Conservation (phyloP, 2,329 filamentous ascomycete species). For the Fusarium floridanum region DNA sequence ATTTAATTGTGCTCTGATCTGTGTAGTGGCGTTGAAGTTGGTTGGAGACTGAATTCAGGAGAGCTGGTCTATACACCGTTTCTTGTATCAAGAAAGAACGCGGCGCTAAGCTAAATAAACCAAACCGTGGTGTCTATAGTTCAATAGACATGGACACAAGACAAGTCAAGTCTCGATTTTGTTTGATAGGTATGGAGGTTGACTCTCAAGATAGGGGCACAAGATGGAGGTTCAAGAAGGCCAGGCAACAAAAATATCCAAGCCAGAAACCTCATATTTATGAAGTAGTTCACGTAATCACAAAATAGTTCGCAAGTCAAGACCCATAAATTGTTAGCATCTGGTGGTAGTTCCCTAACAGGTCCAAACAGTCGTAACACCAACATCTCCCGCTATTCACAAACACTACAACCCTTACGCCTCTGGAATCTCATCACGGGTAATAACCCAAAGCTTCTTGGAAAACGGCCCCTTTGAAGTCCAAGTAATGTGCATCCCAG, state of each 20-base stretch:
- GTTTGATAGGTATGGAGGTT: background rate
- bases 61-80: background rate
- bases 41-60: background rate
- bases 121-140: background rate
- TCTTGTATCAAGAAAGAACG: background rate
- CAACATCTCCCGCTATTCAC: background rate
- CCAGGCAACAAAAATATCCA: background rate
- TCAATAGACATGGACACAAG: background rate
- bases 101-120: background rate
- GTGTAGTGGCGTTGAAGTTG: background rate
- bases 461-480: conserved; percentile 14
- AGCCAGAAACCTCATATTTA: background rate
- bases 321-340: background rate
- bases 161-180: background rate
- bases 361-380: background rate
- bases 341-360: background rate
- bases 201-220: background rate
- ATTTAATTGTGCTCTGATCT: background rate
- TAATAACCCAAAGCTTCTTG: conserved; percentile 16
- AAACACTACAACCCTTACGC: background rate
- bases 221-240: background rate
- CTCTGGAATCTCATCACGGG: background rate
- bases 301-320: no score
- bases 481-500: conserved; percentile 15
- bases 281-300: background rate